Evolutionary conservation across 225 moss, liverwort and hornwort species (phyloP).

Genomic region (Lunularia cruciata): DNA sequence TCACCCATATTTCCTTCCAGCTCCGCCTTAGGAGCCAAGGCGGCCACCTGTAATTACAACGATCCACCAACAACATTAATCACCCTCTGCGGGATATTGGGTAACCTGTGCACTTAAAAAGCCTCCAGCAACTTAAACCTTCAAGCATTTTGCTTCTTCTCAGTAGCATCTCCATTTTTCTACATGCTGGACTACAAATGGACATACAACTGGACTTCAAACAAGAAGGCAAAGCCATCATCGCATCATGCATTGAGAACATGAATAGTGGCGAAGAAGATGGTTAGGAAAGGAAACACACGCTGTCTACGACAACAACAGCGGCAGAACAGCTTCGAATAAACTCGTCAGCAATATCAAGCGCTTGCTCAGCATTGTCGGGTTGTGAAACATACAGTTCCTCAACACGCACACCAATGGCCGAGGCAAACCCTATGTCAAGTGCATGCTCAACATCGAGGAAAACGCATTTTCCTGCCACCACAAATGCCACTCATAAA

Average conservation of each 20-base stretch:
- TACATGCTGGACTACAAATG: too few species aligned
- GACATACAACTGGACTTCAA: too few species aligned
- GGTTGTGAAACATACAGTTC: slow-evolving; percentile 76
- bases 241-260: background rate
- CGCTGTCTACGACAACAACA: slow-evolving; percentile 87
- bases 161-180: too few species aligned
- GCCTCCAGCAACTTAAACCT: too few species aligned
- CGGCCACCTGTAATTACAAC: slow-evolving; percentile 61
- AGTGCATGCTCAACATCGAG: slow-evolving; percentile 84
- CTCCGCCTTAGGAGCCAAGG: slow-evolving; percentile 84
- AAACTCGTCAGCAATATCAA: slow-evolving; percentile 76
- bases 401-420: slow-evolving; percentile 63
- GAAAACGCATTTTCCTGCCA: slow-evolving; percentile 64
- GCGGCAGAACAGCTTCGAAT: slow-evolving; percentile 60
- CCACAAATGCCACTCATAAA: background rate
- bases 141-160: too few species aligned
- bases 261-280: background rate
- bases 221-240: too few species aligned
- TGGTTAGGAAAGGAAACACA: slow-evolving; percentile 38
- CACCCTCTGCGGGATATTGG: too few species aligned
- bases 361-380: slow-evolving; percentile 73
- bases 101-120: background rate
- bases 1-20: slow-evolving; percentile 85
- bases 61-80: too few species aligned
- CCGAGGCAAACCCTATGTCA: slow-evolving; percentile 76